Conservation (phyloP, 139 green algal genomes). For the Ostreobium quekettii region DNA sequence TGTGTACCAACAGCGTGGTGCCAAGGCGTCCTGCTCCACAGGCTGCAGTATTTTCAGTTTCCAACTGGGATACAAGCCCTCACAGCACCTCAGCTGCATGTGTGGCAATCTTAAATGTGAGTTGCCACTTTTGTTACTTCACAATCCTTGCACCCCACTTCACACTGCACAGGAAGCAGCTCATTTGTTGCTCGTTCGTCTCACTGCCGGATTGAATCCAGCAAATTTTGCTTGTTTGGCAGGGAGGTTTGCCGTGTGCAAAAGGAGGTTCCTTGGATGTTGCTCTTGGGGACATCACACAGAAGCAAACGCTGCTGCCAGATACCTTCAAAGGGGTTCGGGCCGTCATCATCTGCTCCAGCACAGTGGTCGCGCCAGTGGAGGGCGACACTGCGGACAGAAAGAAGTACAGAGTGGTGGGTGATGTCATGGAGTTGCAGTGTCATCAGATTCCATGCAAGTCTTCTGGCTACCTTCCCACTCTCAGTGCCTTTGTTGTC, state of each 20-base stretch:
- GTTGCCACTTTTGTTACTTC: slow-evolving; percentile 17
- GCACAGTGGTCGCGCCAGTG: slow-evolving; percentile 70
- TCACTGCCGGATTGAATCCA: background rate
- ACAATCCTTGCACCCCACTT: slow-evolving; percentile 5
- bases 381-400: slow-evolving; percentile 72
- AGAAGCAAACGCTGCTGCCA: slow-evolving; percentile 59
- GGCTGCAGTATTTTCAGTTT: no score
- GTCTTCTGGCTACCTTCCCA: no score
- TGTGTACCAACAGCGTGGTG: no score
- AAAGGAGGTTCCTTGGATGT: slow-evolving; percentile 58
- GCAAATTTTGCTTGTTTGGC: background rate
- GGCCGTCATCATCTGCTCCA: slow-evolving; percentile 55
- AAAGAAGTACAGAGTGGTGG: slow-evolving; percentile 78
- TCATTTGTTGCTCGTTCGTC: slow-evolving; percentile 7
- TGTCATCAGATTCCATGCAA: no score
- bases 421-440: no score
- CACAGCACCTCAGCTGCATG: no score
- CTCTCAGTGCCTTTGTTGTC: no score
- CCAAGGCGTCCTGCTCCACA: no score
- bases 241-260: slow-evolving; percentile 21
- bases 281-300: slow-evolving; percentile 65
- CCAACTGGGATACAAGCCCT: no score
- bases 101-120: no score
- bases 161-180: slow-evolving; percentile 6
- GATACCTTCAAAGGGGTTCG: slow-evolving; percentile 51